Evolutionary conservation across 2,329 filamentous ascomycete species (phyloP).

Genomic region (Ceratocystis diversiconidia): DNA sequence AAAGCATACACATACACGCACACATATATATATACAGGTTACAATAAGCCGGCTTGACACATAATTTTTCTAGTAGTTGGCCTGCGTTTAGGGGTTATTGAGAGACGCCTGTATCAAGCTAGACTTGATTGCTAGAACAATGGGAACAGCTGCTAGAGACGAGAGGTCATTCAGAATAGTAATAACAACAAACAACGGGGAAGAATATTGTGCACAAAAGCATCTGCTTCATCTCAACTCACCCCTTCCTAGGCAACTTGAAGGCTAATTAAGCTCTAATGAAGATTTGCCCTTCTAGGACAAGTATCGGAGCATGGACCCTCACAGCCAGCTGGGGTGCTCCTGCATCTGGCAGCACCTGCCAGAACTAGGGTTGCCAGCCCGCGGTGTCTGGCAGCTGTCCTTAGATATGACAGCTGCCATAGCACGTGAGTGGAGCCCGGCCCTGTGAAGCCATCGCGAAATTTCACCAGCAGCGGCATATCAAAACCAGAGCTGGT

Average conservation of each 20-base stretch:
- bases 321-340: no score
- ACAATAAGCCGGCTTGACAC: no score
- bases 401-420: background rate
- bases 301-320: background rate
- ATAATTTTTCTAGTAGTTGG: no score
- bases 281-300: background rate
- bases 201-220: no score
- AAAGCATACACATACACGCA: no score
- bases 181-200: no score
- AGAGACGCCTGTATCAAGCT: no score
- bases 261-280: background rate
- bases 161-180: no score
- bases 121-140: no score
- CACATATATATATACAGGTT: no score
- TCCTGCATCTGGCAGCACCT: background rate
- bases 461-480: constrained; percentile 15
- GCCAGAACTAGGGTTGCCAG: background rate
- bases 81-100: no score
- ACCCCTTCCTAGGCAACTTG: background rate
- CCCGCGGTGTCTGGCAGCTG: background rate
- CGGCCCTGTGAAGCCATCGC: constrained; percentile 13
- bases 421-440: constrained; percentile 16
- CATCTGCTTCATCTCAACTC: background rate
- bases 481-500: background rate
- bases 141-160: no score